Percentiles rank a stretch among this genome's conserved stretches.
Conservation (phyloP, 164 flowering plant species). For the Santalum album region DNA sequence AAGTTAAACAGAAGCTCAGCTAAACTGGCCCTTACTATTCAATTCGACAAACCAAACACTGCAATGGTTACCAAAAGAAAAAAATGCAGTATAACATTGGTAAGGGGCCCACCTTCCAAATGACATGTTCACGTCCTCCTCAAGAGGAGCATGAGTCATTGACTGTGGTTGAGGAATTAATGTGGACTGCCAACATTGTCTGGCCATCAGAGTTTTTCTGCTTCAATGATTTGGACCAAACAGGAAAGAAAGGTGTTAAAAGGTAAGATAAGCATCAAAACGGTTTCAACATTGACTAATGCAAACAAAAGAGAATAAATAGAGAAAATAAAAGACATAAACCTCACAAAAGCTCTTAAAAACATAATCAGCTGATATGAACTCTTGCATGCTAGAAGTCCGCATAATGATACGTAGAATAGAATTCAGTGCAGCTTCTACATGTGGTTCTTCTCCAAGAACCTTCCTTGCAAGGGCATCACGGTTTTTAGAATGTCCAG, state of each 20-base stretch:
- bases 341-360: conserved; percentile 93
- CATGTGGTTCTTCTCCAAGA: conserved; percentile 80
- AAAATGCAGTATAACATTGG: conserved; percentile 1
- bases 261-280: not conserved
- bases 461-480: conserved; percentile 64
- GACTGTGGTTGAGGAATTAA: conserved; percentile 59
- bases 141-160: conserved; percentile 37
- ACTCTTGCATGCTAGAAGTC: conserved; percentile 70
- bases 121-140: conserved; percentile 72
- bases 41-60: too few species aligned
- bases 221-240: conserved; percentile 11
- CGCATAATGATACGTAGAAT: conserved; percentile 73
- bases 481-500: conserved; percentile 57
- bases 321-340: conserved; percentile 7
- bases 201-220: conserved; percentile 84
- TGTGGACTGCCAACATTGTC: conserved; percentile 66
- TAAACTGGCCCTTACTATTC: too few species aligned
- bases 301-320: not conserved
- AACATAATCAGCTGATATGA: conserved; percentile 77
- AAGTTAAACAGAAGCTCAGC: too few species aligned
- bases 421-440: conserved; percentile 80
- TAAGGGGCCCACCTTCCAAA: conserved; percentile 74
- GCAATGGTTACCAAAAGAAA: not conserved
- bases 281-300: not conserved
- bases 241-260: not conserved